Conservation (phyloP, 495 filamentous ascomycete species). For the Penicillium goetzii region DNA sequence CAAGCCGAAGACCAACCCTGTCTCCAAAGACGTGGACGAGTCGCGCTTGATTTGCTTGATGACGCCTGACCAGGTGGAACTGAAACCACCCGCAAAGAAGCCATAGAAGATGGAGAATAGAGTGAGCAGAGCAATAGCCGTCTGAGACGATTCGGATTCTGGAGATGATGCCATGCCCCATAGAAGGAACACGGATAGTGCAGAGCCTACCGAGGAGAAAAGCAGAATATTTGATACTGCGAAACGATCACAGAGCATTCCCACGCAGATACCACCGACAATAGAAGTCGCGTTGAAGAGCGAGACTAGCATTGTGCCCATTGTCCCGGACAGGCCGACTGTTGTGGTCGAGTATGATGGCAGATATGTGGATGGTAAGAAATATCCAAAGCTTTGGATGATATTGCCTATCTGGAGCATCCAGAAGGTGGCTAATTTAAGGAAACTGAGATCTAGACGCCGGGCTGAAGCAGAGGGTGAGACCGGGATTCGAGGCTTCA, state of each 20-base stretch:
- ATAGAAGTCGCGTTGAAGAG: slow-evolving; percentile 62
- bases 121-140: slow-evolving; percentile 58
- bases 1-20: slow-evolving; percentile 64
- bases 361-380: slow-evolving; percentile 68
- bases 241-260: slow-evolving; percentile 61
- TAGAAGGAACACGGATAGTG: slow-evolving; percentile 63
- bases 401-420: slow-evolving; percentile 60
- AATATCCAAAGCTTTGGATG: slow-evolving; percentile 66
- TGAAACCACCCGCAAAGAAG: slow-evolving; percentile 68
- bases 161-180: slow-evolving; percentile 60
- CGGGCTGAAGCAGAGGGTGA: slow-evolving; percentile 32
- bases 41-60: slow-evolving; percentile 57
- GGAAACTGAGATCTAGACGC: slow-evolving; percentile 53
- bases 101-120: slow-evolving; percentile 70
- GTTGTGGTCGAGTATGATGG: slow-evolving; percentile 59
- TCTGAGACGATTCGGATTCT: slow-evolving; percentile 31
- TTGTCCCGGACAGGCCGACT: slow-evolving; percentile 48
- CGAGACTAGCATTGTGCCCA: slow-evolving; percentile 55
- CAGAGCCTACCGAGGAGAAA: slow-evolving; percentile 60
- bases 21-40: slow-evolving; percentile 50
- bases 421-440: slow-evolving; percentile 54
- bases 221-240: slow-evolving; percentile 64
- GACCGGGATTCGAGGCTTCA: slow-evolving; percentile 60
- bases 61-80: slow-evolving; percentile 64
- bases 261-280: slow-evolving; percentile 61